A percentile compares a stretch with the other conserved stretches of the same genome.
These are phyloP conservation scores for Pseudopithomyces maydicus DNA, from an alignment of 2,329 filamentous ascomycete genomes.

Conservation along the genomic window DNA sequence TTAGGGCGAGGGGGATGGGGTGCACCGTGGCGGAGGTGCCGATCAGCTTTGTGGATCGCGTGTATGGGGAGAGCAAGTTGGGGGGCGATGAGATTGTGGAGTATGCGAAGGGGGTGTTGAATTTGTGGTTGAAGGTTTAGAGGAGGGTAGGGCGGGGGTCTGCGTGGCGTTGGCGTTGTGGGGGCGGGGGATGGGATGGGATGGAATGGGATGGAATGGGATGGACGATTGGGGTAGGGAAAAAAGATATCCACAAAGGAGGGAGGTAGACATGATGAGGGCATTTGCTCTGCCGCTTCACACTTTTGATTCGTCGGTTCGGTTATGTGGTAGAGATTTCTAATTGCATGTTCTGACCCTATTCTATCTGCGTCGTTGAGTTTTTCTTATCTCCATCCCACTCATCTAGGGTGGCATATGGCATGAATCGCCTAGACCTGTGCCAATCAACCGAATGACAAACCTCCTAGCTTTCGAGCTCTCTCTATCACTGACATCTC, in stretches of 20 bases:
- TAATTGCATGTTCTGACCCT: neutral
- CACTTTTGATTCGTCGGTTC: neutral
- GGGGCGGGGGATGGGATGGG: too few relatives aligned
- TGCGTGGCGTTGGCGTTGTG: slow-evolving; percentile 38
- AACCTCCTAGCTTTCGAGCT: too few relatives aligned
- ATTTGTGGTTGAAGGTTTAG: slow-evolving; percentile 56
- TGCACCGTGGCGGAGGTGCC: slow-evolving; percentile 93
- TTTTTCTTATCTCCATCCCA: too few relatives aligned
- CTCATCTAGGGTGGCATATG: too few relatives aligned
- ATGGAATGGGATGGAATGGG: too few relatives aligned
- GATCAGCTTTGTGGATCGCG: slow-evolving; percentile 91
- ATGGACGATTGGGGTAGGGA: neutral
- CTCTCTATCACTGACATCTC: too few relatives aligned
- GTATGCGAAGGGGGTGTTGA: slow-evolving; percentile 74
- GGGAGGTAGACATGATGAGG: slow-evolving; percentile 5
- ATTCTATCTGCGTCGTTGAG: too few relatives aligned
- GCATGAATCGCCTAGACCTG: too few relatives aligned
- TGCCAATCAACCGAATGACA: too few relatives aligned
- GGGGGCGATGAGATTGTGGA: slow-evolving; percentile 95
- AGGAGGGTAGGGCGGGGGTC: too few relatives aligned
- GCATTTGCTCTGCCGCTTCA: neutral
- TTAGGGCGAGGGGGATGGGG: slow-evolving; percentile 93
- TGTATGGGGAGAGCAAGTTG: slow-evolving; percentile 95
- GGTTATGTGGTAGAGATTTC: neutral
- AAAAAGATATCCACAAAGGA: slow-evolving; percentile 3